Evolutionary conservation across 192 early-diverging fungal species (phyloP).

Genomic region (Endogone sp.): DNA sequence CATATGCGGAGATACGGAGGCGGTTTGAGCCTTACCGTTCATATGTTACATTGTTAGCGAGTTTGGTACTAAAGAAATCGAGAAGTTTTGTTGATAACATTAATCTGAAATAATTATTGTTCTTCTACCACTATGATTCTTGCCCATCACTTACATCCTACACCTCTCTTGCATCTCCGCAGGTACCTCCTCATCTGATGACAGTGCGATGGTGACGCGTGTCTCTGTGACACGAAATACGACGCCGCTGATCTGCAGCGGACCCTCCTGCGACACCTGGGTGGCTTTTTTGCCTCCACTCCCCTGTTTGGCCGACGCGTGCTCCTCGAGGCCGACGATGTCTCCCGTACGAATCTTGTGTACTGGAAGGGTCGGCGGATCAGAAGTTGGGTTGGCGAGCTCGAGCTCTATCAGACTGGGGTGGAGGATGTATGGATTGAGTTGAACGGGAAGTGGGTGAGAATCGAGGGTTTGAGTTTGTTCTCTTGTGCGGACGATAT

Average conservation of each 20-base stretch:
- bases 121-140: constrained; percentile 33
- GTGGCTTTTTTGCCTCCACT: constrained; percentile 37
- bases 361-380: constrained; percentile 44
- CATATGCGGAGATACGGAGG: constrained; percentile 3
- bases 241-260: constrained; percentile 44
- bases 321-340: constrained; percentile 64
- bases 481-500: too few species aligned
- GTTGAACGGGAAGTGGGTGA: too few species aligned
- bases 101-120: too few species aligned
- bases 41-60: constrained; percentile 47
- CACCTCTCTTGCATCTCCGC: constrained; percentile 60
- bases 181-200: constrained; percentile 54
- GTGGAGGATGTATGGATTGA: neutral
- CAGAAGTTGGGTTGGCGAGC: constrained; percentile 44
- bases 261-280: constrained; percentile 8
- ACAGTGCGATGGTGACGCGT: constrained; percentile 58
- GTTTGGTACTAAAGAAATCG: constrained; percentile 24
- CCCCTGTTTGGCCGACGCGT: constrained; percentile 20
- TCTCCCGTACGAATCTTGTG: constrained; percentile 64
- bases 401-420: constrained; percentile 61
- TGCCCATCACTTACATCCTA: constrained; percentile 51
- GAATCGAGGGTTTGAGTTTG: too few species aligned
- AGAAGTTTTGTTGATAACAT: too few species aligned
- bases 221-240: constrained; percentile 51
- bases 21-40: constrained; percentile 27